Evolutionary conservation across 176 grass and related monocot genomes (phyloP), one percentile per base, ranked within the genome.

Genomic region (Ensete ventricosum): DNA sequence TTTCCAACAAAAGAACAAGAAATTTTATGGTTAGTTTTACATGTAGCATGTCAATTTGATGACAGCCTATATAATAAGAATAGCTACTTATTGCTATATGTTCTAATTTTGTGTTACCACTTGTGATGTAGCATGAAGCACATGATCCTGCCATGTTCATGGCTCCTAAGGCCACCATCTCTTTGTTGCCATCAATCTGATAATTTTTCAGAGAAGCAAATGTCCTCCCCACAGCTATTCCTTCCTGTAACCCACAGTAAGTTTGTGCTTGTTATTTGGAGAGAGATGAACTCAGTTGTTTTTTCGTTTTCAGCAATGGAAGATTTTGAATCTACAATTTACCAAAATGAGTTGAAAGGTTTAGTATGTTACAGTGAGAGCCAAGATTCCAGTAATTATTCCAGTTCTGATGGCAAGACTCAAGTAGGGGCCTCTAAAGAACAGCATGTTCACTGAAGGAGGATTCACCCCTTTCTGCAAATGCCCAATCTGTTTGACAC

Each of bases 71-170:
- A 21, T n/a, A 62, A n/a, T 6, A 62, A n/a, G 57, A 62, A 62
- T 62, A 4, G 14, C 17, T 17, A 58, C 16, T 17, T 13, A 2
- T 58, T 11, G 17, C 14, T 62, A n/a, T 62, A 62, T 62, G 6
- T n/a, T 1, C 20, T 14, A 17, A 25, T 26, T 66, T 22, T 51
- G 2, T 52, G 24, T 55, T 27, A 82, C 90, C 90, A 62, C 91
- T 99, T 43, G 96, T 99, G 67, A 99, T 88, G 70, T 99, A 99
- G 75, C 96, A 99, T 17, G 96, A 99, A 34, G 91, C 83, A 76
- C 96, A 99, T 0, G 96, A 99, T 0, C 96, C 96, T 0, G 88
- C 86, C 88, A 99, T 95, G 96, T 99, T 99, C 96, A 99, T 99
- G 53, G 93, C 65, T 34, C 96, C 96, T 55, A 99, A 88, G 19